Base-by-base conservation (phyloP, 2,329 filamentous ascomycete genomes). In the Cercospora nicotianae region DNA sequence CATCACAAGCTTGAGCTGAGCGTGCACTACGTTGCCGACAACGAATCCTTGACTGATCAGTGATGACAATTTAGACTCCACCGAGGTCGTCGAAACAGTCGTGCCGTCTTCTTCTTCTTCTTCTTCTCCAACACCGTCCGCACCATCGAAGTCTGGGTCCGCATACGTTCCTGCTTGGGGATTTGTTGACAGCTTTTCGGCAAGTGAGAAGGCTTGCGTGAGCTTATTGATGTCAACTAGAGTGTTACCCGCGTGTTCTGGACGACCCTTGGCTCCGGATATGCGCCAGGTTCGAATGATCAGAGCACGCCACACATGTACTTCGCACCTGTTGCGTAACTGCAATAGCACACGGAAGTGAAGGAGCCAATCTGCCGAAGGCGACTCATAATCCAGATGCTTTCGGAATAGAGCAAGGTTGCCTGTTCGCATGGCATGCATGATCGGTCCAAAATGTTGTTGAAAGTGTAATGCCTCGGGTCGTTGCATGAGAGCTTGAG, bases 231-330 rank as follows among this genome's bases (percentile, higher is more conserved):
- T 83, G 74, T 93, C 89, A 5, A 97, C 83, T 0, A 91, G 92
- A 0, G 93, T 91, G 2, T 93, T 89, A 12, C 62, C 62, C 18
- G 30, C 62, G 23, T 64, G 48, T 18, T 64, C 51, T 48, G 62
- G 63, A 65, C 73, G 86, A 87, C 72, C 85, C 20, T 88, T 87
- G n/a, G 89, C 86, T 70, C 94, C 95, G 16, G 88, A 91, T 12
- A 95, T 83, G 9, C 94, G 81, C 78, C 96, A 97, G 0, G 90
- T 88, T 72, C 89, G 90, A 31, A 93, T 87, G 18, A 91, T 87
- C 6, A 98, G 85, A 1, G 91, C 91, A 13, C 94, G 89, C 93
- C 93, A 97, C 12, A 96, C 87, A 2, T 96, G 83, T 1, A 92
- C 88, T 65, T 95, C 91, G 67, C 94, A 90, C 63, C 92, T 87